These are phyloP conservation scores for Pyrenophora graminea DNA, from an alignment of 2,329 filamentous ascomycete species.

Conservation along the genomic window DNA sequence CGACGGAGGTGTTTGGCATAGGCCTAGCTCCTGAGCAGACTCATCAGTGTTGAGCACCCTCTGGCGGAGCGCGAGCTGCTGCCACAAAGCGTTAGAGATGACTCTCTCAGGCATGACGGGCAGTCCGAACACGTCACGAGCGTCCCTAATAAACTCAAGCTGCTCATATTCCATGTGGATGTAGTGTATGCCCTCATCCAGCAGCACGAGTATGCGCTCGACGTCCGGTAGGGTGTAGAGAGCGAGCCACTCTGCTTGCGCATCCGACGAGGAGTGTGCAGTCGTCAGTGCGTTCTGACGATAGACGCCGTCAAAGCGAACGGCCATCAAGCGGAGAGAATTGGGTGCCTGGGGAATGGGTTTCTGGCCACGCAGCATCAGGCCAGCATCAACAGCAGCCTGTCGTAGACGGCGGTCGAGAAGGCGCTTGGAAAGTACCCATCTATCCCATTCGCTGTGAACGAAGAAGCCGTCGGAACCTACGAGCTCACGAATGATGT, in stretches of 20 bases:
- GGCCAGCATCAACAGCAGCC: conserved; percentile 53
- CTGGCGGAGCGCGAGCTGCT: conserved; percentile 61
- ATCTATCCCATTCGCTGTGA: conserved; percentile 62
- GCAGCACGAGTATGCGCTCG: conserved; percentile 58
- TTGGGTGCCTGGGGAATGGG: conserved; percentile 54
- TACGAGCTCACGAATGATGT: conserved; percentile 62
- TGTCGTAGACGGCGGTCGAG: conserved; percentile 57
- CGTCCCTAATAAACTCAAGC: conserved; percentile 57
- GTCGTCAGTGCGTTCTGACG: conserved; percentile 50
- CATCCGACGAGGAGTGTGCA: conserved; percentile 48
- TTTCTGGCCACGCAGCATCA: conserved; percentile 51
- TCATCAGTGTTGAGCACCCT: conserved; percentile 59
- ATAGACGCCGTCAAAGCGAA: conserved; percentile 59
- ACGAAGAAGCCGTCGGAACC: conserved; percentile 64
- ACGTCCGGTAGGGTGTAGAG: conserved; percentile 60
- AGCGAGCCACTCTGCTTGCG: conserved; percentile 54
- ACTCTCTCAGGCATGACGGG: conserved; percentile 61
- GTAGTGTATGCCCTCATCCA: conserved; percentile 65
- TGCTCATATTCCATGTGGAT: conserved; percentile 64
- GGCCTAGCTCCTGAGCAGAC: conserved; percentile 57
- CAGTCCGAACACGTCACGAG: conserved; percentile 58
- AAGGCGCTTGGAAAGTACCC: conserved; percentile 59
- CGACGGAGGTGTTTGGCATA: conserved; percentile 52
- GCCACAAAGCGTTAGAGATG: conserved; percentile 61
- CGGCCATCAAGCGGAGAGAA: conserved; percentile 54